phyloP scores from a whole-genome alignment of 164 flowering plant genomes.

The Sextonia rubra region DNA sequence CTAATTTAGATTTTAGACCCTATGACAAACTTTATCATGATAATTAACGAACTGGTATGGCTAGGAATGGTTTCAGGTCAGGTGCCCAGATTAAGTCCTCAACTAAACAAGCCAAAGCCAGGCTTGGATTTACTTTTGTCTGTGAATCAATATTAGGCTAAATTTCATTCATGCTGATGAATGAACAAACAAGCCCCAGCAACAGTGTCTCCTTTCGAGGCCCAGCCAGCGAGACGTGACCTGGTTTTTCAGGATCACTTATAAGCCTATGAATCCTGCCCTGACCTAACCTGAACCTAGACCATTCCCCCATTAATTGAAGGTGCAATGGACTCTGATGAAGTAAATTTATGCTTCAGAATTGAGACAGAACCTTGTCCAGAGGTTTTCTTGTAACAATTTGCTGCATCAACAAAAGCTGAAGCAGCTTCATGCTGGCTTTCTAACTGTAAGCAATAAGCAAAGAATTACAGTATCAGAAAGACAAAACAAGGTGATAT shows the following conservation, averaged over 20 bases:
- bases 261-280: background rate
- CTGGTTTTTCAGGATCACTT: background rate
- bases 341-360: background rate
- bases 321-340: too few relatives aligned
- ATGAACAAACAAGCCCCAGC: background rate
- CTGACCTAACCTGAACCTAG: background rate
- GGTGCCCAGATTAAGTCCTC: background rate
- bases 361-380: slow-evolving; percentile 24
- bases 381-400: slow-evolving; percentile 49
- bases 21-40: background rate
- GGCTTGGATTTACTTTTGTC: background rate
- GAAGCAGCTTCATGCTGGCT: slow-evolving; percentile 68
- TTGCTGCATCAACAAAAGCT: slow-evolving; percentile 60
- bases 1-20: too few relatives aligned
- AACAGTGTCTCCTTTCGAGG: background rate
- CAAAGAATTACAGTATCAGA: background rate
- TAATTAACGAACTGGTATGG: background rate
- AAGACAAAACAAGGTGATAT: background rate
- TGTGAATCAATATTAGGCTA: background rate
- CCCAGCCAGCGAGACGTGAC: background rate
- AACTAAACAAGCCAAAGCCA: background rate
- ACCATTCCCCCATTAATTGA: background rate
- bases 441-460: slow-evolving; percentile 32
- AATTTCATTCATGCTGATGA: background rate
- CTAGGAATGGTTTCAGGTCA: background rate